Base-by-base conservation (phyloP, 2,329 filamentous ascomycete genomes). In the Ophiostoma novo-ulmi region DNA sequence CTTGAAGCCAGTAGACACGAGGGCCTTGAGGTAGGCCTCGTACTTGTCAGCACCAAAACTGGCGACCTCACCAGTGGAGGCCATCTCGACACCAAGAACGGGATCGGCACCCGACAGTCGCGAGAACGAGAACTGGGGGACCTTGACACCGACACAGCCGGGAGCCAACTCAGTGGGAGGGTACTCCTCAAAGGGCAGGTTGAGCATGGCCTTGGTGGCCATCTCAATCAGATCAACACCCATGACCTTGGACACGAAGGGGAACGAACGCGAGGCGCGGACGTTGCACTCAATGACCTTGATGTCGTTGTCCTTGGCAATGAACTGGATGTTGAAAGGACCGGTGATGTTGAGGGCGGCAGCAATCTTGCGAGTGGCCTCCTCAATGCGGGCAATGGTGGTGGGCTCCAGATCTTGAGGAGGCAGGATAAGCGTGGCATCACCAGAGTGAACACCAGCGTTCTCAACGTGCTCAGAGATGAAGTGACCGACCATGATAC, bases 281-380 rank as follows among this genome's bases (percentile, higher is more conserved):
- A 98, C 95, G 77, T 99, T 99, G 82, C 95, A 98, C 82, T 99
- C 95, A 74, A 99, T 99, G 75, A 99, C 95, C 85, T 98, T 98
- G 85, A 99, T 98, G 75, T 98, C 94, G 79, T 98, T 98, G 80
- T 98, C 94, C 84, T 98, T 98, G 77, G 95, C 95, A 77, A 99
- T 99, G 83, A 99, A 98, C 80, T 99, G 95, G 74, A 99, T 99
- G 82, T 99, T 99, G 87, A 91, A 97, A 31, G 95, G 95, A 68
- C 95, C 95, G 58, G 95, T 98, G 71, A 99, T 91, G 79, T 98
- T 97, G 72, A 98, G 86, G 20, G 95, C 94, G 73, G 91, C 89
- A 75, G 91, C 95, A 76, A 99, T 98, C 86, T 98, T 98, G 75
- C 90, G 87, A 17, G 95, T 98, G 3, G 95, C 95, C 79, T 97